Base-by-base conservation (phyloP, 805 yeast species). In the Sugiyamaella americana region DNA sequence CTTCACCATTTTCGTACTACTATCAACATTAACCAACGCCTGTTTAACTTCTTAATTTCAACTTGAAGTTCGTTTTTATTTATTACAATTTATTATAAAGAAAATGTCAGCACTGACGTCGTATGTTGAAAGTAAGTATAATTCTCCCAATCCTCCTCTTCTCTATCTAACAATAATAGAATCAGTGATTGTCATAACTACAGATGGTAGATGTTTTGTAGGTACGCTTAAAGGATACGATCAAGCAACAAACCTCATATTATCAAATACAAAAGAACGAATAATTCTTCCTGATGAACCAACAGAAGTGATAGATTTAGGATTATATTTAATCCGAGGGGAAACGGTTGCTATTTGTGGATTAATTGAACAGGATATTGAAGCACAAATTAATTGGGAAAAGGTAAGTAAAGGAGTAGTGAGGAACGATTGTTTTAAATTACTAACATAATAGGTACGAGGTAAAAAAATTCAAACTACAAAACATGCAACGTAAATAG, bases 201-300 rank as follows among this genome's bases (percentile, higher is more conserved):
- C 67, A 2, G 70, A 66, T 39, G 70, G 70, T 16, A 43, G 59
- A 22, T 44, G 48, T 38, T 57, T 60, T 40, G 56, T 58, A 3
- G 70, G 70, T 5, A 50, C 51, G 1, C 58, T 66, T 19, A 64
- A 63, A 23, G 69, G 69, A 23, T 66, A 60, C 46, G 70, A 66
- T 47, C 64, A 63, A 37, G 44, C 66, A 24, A 64, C 68, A 2
- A 66, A 66, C 41, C 32, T 66, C n/a, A 55, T 62, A 5, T 54
- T 66, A 17, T 41, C 60, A 3, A 39, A 57, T 23, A 48, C 68
- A 2, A 45, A 57, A 39, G 63, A 58, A 37, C 55, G 70, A 5
- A 44, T 60, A 35, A 53, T 55, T 6, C 36, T 61, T 2, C 57
- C 60, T 6, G 59, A 55, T 16, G 57, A 53, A 23, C 57, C 57